Base-by-base conservation (phyloP, 1,284 basidiomycete genomes). In the Malassezia nana region DNA sequence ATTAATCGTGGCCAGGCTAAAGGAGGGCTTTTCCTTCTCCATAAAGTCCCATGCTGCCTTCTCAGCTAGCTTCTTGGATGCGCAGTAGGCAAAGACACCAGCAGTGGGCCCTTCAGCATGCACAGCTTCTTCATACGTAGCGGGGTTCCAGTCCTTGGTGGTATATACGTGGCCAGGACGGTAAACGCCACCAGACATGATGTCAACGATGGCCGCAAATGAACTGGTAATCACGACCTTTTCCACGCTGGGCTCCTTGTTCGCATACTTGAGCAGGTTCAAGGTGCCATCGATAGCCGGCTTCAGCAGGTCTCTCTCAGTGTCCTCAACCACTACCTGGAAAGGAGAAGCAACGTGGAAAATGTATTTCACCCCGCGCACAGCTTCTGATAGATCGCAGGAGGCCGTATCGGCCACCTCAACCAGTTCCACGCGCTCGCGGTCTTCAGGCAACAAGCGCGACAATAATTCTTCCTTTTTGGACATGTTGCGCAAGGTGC, bases 231-330 rank as follows among this genome's bases (percentile, higher is more conserved):
- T 59, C 38, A 69, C 70, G 25, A 74, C 56, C 39, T 64, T 58
- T 49, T 67, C 62, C 25, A 72, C 65, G 29, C 54, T 58, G 26
- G 54, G 55, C 20, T 58, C 59, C 43, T 65, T 58, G 38, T 65
- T 62, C 9, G 71, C 71, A 24, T 62, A 65, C 5, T 60, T 55
- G 8, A 74, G 55, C 4, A 76, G 53, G 22, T 66, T 63, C 22
- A 74, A 57, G 0, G 73, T 76, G 2, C 75, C 75, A 35, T 75
- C 64, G 29, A 75, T 58, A 9, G 75, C 75, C 0, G 75, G 75
- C 16, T 60, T 57, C 39, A 76, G 64, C 39, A 75, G 61, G 46
- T 75, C 71, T 26, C 59, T 58, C 52, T 68, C 65, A 13, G 70
- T 64, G 50, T 75, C 74, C 28, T 61, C 46, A 13, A 71, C 64